Conservation (phyloP, 805 yeast genomes). For the Starmera amethionina region DNA sequence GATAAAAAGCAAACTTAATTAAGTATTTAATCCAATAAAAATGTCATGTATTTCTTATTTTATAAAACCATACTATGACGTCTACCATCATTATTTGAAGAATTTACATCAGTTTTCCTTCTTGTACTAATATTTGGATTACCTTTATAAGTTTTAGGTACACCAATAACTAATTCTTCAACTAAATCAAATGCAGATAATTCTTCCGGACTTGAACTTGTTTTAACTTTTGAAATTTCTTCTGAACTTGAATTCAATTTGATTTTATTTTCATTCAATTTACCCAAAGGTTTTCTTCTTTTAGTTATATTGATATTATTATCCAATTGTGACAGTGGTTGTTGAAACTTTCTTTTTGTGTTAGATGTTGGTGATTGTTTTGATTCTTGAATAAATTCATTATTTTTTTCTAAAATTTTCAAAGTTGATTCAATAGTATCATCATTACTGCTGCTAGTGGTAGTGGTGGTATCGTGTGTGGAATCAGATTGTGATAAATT, state of each 20-base stretch:
- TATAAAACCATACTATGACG: conserved; percentile 16
- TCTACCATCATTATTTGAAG: conserved; percentile 8
- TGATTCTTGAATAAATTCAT: conserved; percentile 4
- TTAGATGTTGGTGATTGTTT: conserved; percentile 6
- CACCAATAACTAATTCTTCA: conserved; percentile 18
- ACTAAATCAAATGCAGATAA: conserved; percentile 20
- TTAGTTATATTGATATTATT: conserved; percentile 11
- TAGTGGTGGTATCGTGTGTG: too few relatives aligned
- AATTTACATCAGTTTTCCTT: conserved; percentile 1
- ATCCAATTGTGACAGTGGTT: conserved; percentile 12
- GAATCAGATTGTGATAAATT: too few relatives aligned
- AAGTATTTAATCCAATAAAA: too few relatives aligned
- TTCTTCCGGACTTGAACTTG: conserved; percentile 10
- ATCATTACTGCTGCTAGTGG: too few relatives aligned
- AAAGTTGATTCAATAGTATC: not conserved
- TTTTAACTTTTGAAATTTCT: conserved; percentile 2
- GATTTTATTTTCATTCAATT: conserved; percentile 11
- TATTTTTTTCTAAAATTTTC: not conserved
- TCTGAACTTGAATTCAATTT: conserved; percentile 2
- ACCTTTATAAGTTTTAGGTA: conserved; percentile 18
- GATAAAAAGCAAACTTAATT: too few relatives aligned
- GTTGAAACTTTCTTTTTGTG: not conserved
- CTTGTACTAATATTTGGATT: conserved; percentile 12
- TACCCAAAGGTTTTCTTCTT: conserved; percentile 16
- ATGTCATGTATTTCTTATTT: not conserved